phyloP scores from a whole-genome alignment of 2,329 filamentous ascomycete species.

The Exserohilum turcica region DNA sequence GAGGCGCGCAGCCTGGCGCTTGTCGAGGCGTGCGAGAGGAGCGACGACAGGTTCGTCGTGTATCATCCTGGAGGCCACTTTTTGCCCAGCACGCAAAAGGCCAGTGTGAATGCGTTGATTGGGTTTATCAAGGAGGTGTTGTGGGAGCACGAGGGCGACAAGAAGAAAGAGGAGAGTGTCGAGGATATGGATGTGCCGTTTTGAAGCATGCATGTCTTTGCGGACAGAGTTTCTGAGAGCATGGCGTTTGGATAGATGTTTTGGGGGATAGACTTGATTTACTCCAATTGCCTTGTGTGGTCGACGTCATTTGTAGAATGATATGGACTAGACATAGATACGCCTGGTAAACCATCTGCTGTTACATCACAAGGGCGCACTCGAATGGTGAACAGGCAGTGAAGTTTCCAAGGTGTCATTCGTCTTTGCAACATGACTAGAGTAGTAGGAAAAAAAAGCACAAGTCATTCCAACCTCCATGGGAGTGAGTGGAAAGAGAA shows the following conservation, averaged over 20 bases:
- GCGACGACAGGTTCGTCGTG: conserved; percentile 57
- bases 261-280: too few species aligned
- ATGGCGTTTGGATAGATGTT: background rate
- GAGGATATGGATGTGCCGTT: conserved; percentile 74
- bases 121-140: conserved; percentile 68
- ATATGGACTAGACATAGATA: background rate
- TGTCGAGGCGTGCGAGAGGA: conserved; percentile 66
- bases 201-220: conserved; percentile 36
- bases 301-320: background rate
- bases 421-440: conserved; percentile 1
- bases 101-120: conserved; percentile 77
- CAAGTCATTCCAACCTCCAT: background rate
- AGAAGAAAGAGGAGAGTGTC: conserved; percentile 59
- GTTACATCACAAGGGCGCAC: background rate
- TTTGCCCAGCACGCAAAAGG: conserved; percentile 76
- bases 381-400: background rate
- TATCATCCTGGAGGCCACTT: conserved; percentile 91
- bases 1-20: conserved; percentile 72
- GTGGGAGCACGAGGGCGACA: conserved; percentile 42
- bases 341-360: background rate
- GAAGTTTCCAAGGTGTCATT: conserved; percentile 3
- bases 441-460: background rate
- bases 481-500: background rate
- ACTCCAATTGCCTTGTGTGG: background rate
- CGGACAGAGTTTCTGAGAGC: background rate